Base-by-base conservation (phyloP, 352 stramenopile species). In the Globisporangium canariense region DNA sequence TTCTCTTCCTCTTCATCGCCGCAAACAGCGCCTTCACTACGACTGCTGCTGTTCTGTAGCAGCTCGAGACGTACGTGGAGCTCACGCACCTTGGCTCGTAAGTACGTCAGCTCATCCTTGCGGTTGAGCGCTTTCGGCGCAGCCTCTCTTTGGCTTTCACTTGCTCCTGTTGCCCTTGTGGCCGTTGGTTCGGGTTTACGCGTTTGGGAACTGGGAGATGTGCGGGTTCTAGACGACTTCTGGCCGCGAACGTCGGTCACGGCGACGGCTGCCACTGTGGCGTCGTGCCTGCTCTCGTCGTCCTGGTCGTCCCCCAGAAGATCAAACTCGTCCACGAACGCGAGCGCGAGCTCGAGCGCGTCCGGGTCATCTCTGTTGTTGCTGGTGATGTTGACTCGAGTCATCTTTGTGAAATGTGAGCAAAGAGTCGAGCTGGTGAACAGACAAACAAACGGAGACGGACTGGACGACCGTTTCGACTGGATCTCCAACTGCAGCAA, bases 31-130 rank as follows among this genome's bases (percentile, higher is more conserved):
- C 4, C 50, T 13, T 13, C 50, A 41, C 32, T 41, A 1, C 28
- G 13, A 14, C 46, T 70, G 16, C 51, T 62, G 8, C n/a, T 67
- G 54, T 36, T 56, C 28, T 66, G 65, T 22, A 81, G 34, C 59
- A 73, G 46, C 16, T 64, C 63, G 54, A 77, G 57, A n/a, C 76
- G 63, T 28, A 71, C 55, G 57, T 81, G 67, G 53, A 81, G 61
- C 34, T 78, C 71, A 18, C 66, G 68, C 38, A 78, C 74, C 67
- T 78, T 81, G 60, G 77, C 67, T 16, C 74, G 47, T 30, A 81
- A 52, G 43, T 78, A 78, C 34, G 76, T 60, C n/a, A 81, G 63
- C 52, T 81, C 74, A 40, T 77, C 74, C 46, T 78, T 77, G 9
- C 74, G 63, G 50, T n/a, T 56, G 13, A 36, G 50, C 28, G 50